Percentiles rank a stretch among this genome's conserved stretches.
phyloP scores from a whole-genome alignment of 2,329 filamentous ascomycete genomes.

The Hysterium pulicare region DNA sequence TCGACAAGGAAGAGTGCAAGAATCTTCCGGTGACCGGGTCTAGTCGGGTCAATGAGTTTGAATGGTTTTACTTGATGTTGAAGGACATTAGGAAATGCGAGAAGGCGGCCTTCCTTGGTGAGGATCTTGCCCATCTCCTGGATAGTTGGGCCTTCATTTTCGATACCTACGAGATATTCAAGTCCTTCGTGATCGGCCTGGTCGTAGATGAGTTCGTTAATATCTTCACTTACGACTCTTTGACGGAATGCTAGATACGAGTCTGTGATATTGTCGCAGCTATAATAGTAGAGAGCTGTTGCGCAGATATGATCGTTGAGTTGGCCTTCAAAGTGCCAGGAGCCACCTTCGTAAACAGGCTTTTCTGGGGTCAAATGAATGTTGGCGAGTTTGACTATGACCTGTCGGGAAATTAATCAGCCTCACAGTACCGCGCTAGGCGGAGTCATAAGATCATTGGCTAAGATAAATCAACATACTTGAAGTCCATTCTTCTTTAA shows the following conservation, averaged over 20 bases:
- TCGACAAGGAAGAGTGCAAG: conserved; percentile 57
- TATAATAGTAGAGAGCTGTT: conserved; percentile 60
- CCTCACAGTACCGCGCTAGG: no score
- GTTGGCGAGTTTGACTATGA: conserved; percentile 59
- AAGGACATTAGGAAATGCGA: conserved; percentile 52
- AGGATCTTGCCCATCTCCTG: conserved; percentile 47
- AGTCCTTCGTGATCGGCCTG: conserved; percentile 29
- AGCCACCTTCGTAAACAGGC: conserved; percentile 51
- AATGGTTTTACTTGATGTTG: conserved; percentile 53
- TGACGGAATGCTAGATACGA: conserved; percentile 52
- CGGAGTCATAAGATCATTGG: not conserved
- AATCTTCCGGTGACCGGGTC: conserved; percentile 53
- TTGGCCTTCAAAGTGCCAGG: conserved; percentile 46
- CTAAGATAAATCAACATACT: not conserved
- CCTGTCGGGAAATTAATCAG: conserved; percentile 39
- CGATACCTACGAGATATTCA: conserved; percentile 36
- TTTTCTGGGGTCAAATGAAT: conserved; percentile 57
- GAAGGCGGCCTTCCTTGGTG: conserved; percentile 44
- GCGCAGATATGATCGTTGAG: conserved; percentile 62
- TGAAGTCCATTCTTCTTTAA: not conserved
- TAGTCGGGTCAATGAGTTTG: conserved; percentile 43
- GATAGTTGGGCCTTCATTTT: conserved; percentile 29
- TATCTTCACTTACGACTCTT: conserved; percentile 10
- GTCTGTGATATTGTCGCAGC: conserved; percentile 56
- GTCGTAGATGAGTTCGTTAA: conserved; percentile 14